Evolutionary conservation across 2,329 filamentous ascomycete species (phyloP).

Genomic region (Zymoseptoria brevis): DNA sequence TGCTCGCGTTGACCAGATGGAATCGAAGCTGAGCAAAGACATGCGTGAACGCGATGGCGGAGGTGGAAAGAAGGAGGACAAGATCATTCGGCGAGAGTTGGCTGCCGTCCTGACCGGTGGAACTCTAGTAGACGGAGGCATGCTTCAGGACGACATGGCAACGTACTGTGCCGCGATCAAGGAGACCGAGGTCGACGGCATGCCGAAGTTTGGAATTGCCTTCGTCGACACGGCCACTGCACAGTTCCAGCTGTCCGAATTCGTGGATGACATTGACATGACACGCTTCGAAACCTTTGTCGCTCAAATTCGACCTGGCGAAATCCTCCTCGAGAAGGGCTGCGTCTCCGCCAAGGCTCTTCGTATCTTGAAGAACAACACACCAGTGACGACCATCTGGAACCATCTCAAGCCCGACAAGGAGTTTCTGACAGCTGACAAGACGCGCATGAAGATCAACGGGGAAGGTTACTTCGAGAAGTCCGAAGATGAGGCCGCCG

Average conservation of each 20-base stretch:
- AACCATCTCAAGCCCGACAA: constrained; percentile 78
- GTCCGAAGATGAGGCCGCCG: constrained; percentile 45
- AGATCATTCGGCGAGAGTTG: constrained; percentile 85
- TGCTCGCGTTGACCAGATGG: constrained; percentile 90
- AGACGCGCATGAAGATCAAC: constrained; percentile 71
- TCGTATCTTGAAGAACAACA: constrained; percentile 94
- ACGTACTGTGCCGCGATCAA: constrained; percentile 96
- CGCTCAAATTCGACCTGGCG: constrained; percentile 81
- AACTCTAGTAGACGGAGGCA: constrained; percentile 87
- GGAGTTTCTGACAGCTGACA: constrained; percentile 87
- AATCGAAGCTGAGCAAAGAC: constrained; percentile 90
- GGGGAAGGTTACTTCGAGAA: constrained; percentile 67
- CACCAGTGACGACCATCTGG: constrained; percentile 86
- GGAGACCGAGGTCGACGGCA: constrained; percentile 55
- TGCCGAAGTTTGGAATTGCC: constrained; percentile 79
- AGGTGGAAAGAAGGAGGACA: constrained; percentile 66
- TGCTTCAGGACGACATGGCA: constrained; percentile 97
- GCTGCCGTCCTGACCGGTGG: constrained; percentile 85
- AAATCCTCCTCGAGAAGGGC: constrained; percentile 76
- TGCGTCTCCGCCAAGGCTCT: constrained; percentile 79
- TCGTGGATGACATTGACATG: constrained; percentile 82
- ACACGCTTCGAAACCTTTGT: constrained; percentile 97
- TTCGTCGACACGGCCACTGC: constrained; percentile 95
- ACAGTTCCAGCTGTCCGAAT: constrained; percentile 88
- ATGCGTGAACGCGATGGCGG: constrained; percentile 83